These are phyloP conservation scores for Phytopythium ostracodes DNA, from an alignment of 352 stramenopile species.

Conservation along the genomic window DNA sequence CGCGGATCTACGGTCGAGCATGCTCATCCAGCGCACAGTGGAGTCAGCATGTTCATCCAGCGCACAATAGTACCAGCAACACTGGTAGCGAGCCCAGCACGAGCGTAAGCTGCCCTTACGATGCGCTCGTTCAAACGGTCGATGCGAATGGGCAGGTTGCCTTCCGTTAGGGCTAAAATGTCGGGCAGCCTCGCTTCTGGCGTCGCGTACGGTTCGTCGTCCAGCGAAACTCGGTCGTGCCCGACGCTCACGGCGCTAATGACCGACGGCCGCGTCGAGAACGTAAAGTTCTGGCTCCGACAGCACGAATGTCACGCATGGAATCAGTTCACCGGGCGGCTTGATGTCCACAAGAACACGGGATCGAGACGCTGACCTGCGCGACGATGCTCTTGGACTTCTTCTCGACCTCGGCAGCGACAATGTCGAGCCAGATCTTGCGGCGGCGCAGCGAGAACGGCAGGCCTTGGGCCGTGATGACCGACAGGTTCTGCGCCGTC, in stretches of 20 bases:
- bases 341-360: no score
- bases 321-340: no score
- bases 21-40: no score
- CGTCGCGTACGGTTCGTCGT: constrained; percentile 7
- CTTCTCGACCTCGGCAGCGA: constrained; percentile 16
- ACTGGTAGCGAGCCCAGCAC: no score
- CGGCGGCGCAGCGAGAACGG: constrained; percentile 30
- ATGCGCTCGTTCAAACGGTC: constrained; percentile 31
- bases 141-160: constrained; percentile 27
- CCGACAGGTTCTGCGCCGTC: constrained; percentile 48
- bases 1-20: constrained; percentile 12
- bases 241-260: not conserved
- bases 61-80: no score
- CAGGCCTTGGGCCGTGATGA: constrained; percentile 23
- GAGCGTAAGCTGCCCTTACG: constrained; percentile 10
- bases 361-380: constrained; percentile 16
- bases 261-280: not conserved
- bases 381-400: constrained; percentile 42
- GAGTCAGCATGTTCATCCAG: no score
- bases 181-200: constrained; percentile 22
- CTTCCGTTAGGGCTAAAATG: constrained; percentile 21
- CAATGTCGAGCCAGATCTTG: constrained; percentile 53
- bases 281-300: not conserved
- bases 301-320: no score
- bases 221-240: not conserved